phyloP scores from a whole-genome alignment of 31 red algal genomes.

The Endocladia muricata region DNA sequence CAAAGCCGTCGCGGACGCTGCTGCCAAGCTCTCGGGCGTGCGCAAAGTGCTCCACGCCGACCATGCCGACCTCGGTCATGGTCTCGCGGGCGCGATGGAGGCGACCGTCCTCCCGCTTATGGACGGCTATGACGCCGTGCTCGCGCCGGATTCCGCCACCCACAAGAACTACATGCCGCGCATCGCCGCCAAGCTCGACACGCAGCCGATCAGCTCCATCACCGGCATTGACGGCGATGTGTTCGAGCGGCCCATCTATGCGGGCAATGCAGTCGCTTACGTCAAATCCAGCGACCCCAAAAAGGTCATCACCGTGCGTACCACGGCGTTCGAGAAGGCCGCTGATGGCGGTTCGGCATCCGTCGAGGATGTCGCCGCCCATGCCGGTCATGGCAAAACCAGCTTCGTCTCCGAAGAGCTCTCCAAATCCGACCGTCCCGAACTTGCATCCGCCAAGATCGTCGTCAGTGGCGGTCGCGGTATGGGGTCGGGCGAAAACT shows the following conservation, averaged over 20 bases:
- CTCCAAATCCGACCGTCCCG: constrained; percentile 49
- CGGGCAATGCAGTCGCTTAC: constrained; percentile 84
- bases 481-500: constrained; percentile 71
- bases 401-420: constrained; percentile 45
- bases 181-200: too few species aligned
- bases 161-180: too few species aligned
- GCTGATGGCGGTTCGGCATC: constrained; percentile 36
- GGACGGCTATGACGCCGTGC: too few species aligned
- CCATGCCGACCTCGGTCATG: too few species aligned
- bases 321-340: constrained; percentile 74
- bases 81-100: too few species aligned
- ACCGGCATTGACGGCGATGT: constrained; percentile 8
- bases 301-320: constrained; percentile 75
- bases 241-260: constrained; percentile 93
- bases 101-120: too few species aligned
- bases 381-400: constrained; percentile 7
- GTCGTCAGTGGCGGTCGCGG: constrained; percentile 88
- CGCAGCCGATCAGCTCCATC: too few species aligned
- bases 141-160: too few species aligned
- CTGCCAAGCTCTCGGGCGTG: too few species aligned
- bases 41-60: too few species aligned
- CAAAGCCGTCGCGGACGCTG: constrained; percentile 5
- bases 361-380: constrained; percentile 7
- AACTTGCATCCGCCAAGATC: constrained; percentile 62
- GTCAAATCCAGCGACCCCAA: constrained; percentile 56